These are phyloP conservation scores for Wilcoxina mikolae DNA, from an alignment of 495 filamentous ascomycete species.

Conservation along the genomic window DNA sequence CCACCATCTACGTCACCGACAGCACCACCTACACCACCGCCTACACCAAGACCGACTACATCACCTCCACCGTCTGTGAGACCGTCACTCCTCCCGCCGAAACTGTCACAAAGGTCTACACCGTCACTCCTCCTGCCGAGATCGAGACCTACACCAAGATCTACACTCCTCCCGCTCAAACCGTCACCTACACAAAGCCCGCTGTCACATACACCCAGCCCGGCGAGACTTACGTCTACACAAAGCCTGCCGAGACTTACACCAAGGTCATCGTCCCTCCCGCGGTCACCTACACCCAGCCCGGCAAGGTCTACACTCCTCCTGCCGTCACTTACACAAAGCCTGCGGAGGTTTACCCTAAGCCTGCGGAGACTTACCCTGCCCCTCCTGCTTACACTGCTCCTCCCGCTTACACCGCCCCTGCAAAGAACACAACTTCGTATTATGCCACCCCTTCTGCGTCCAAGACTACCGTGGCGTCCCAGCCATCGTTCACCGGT, in stretches of 20 bases:
- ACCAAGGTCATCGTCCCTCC: constrained; percentile 16
- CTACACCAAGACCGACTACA: neutral
- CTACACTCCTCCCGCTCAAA: neutral
- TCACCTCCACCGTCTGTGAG: constrained; percentile 5
- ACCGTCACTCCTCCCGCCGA: constrained; percentile 12
- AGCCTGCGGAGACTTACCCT: no score
- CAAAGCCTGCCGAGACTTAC: constrained; percentile 14
- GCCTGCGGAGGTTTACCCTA: no score
- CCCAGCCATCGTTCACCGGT: no score
- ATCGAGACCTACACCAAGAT: no score
- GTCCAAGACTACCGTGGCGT: no score
- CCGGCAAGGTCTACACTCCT: constrained; percentile 2
- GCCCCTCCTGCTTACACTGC: no score
- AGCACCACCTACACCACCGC: constrained; percentile 8
- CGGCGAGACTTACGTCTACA: neutral
- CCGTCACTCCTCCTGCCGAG: constrained; percentile 13
- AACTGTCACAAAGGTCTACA: constrained; percentile 15
- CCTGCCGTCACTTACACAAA: constrained; percentile 7
- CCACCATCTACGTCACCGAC: constrained; percentile 7
- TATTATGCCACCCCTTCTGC: no score
- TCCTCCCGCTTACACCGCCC: no score
- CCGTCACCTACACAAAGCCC: neutral
- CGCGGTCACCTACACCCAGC: constrained; percentile 4
- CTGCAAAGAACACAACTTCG: no score
- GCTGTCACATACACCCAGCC: neutral